A percentile compares a stretch with the other conserved stretches of the same genome.
Evolutionary conservation across 2,329 filamentous ascomycete genomes (phyloP).

Genomic region (Sporothrix luriei): DNA sequence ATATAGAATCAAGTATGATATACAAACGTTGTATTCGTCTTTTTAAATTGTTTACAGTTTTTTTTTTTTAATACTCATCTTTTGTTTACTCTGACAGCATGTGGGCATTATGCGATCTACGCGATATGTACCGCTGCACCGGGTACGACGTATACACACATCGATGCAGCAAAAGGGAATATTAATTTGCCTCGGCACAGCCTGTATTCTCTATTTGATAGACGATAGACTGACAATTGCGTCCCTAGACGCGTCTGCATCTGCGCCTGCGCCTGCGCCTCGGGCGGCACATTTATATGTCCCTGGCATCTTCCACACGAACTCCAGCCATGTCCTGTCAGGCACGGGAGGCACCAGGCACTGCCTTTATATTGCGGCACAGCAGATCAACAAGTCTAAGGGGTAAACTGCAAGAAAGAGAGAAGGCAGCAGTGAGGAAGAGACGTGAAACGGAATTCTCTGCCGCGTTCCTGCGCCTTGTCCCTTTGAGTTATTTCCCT

Average conservation of each 20-base stretch:
- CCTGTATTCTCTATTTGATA: slow-evolving; percentile 1
- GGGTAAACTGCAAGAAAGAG: neutral
- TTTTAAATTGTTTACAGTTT: too few relatives aligned
- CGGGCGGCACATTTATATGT: neutral
- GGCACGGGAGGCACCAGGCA: slow-evolving; percentile 3
- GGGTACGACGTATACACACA: neutral
- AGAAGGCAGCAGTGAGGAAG: neutral
- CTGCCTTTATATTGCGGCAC: slow-evolving; percentile 20
- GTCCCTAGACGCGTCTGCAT: neutral
- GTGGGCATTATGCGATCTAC: too few relatives aligned
- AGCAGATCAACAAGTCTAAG: neutral
- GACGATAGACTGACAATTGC: neutral
- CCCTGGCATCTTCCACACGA: neutral
- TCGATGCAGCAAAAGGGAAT: neutral
- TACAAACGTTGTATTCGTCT: neutral
- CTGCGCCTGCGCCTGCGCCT: slow-evolving; percentile 3
- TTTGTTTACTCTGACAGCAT: too few relatives aligned
- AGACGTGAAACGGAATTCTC: slow-evolving; percentile 11
- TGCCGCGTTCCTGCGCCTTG: slow-evolving; percentile 3
- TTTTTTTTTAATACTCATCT: too few relatives aligned
- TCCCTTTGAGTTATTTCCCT: neutral
- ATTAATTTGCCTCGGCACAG: neutral
- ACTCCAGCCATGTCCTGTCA: neutral
- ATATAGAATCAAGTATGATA: neutral
- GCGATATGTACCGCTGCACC: neutral